Conservation (phyloP, 1,139 yeast species). For the Geotrichum cucujoidarum region DNA sequence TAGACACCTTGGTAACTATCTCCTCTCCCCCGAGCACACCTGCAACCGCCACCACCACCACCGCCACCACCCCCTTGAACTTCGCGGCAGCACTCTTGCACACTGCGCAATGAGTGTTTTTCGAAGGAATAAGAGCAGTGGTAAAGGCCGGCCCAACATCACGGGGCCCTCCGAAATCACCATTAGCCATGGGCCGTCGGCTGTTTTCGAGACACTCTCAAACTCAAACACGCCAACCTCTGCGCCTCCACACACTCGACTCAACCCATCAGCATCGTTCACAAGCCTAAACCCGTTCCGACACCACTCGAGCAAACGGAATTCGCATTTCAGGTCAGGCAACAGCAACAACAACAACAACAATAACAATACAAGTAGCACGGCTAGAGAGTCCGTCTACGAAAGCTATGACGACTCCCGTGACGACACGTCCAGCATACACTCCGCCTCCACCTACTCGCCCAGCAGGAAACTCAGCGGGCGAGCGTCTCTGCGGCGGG, state of each 20-base stretch:
- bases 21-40: constrained; percentile 1
- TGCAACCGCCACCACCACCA: too few relatives aligned
- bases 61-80: neutral
- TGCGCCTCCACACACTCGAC: constrained; percentile 2
- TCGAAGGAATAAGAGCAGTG: constrained; percentile 3
- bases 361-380: neutral
- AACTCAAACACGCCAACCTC: constrained; percentile 10
- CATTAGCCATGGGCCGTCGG: constrained; percentile 9
- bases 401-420: neutral
- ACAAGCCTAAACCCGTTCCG: constrained; percentile 8
- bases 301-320: neutral
- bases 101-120: constrained; percentile 1
- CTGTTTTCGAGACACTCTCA: constrained; percentile 4
- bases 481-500: neutral
- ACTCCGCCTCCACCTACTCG: neutral
- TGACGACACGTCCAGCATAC: neutral
- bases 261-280: neutral
- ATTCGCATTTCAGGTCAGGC: neutral
- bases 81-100: neutral
- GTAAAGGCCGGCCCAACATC: constrained; percentile 6
- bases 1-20: neutral
- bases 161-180: constrained; percentile 8
- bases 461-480: neutral
- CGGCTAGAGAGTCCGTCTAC: neutral
- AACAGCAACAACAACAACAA: neutral